These are phyloP conservation scores for Polytrichum commune DNA, from an alignment of 225 moss, liverwort and hornwort species.

Conservation along the genomic window DNA sequence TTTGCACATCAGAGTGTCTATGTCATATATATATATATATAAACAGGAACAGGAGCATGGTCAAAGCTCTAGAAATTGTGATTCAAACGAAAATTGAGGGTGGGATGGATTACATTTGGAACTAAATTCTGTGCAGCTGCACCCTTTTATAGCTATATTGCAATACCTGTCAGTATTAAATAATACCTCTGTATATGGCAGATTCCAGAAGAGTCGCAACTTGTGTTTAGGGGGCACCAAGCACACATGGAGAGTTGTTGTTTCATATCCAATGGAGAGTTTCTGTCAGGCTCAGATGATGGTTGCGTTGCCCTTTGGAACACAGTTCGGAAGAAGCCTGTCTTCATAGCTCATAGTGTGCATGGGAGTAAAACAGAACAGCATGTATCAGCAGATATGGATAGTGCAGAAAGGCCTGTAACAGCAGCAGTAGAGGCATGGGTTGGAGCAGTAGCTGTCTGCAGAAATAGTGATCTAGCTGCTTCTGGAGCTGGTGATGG, in stretches of 20 bases:
- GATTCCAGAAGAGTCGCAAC: slow-evolving; percentile 92
- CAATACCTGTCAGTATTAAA: not conserved
- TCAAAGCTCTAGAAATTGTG: too few relatives aligned
- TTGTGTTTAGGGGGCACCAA: slow-evolving; percentile 92
- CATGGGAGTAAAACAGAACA: slow-evolving; percentile 42
- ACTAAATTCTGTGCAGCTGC: too few relatives aligned
- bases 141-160: too few relatives aligned
- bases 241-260: slow-evolving; percentile 98
- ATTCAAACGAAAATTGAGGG: too few relatives aligned
- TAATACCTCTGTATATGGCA: slow-evolving; percentile 25
- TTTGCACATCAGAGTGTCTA: too few relatives aligned
- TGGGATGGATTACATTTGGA: too few relatives aligned
- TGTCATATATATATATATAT: too few relatives aligned
- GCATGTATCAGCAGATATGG: slow-evolving; percentile 14
- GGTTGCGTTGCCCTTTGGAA: slow-evolving; percentile 91
- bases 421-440: slow-evolving; percentile 70
- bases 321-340: slow-evolving; percentile 79
- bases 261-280: slow-evolving; percentile 86
- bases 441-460: slow-evolving; percentile 94
- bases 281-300: slow-evolving; percentile 95
- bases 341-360: slow-evolving; percentile 63
- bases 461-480: slow-evolving; percentile 81
- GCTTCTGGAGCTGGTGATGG: slow-evolving; percentile 99
- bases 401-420: slow-evolving; percentile 25
- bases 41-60: too few relatives aligned